phyloP scores from a whole-genome alignment of 441 rosid species.

The Sinapis alba region DNA sequence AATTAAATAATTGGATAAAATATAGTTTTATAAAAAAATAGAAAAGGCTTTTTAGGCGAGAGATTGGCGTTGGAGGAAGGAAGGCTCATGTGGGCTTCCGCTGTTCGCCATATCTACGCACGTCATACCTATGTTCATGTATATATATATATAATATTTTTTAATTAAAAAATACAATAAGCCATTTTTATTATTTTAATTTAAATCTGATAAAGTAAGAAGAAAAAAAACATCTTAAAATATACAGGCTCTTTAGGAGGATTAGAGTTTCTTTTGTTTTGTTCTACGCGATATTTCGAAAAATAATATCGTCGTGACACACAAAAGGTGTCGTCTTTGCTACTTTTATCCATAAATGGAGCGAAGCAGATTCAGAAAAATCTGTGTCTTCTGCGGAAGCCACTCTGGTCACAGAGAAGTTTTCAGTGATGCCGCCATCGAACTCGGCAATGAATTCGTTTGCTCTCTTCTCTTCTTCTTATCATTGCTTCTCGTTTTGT shows the following conservation, averaged over 20 bases:
- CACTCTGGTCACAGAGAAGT: constrained; percentile 75
- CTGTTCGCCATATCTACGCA: constrained; percentile 31
- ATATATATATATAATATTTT: too few relatives aligned
- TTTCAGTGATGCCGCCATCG: constrained; percentile 85
- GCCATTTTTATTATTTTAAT: too few relatives aligned
- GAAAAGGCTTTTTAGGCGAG: constrained; percentile 36
- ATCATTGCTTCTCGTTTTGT: background rate
- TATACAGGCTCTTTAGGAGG: constrained; percentile 5
- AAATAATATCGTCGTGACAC: constrained; percentile 12
- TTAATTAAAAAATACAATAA: too few relatives aligned
- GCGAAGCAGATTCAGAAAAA: background rate
- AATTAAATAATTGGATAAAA: background rate
- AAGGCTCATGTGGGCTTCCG: constrained; percentile 50
- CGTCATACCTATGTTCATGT: constrained; percentile 16
- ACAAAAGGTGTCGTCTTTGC: constrained; percentile 30
- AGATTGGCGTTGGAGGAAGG: constrained; percentile 54
- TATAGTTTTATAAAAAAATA: background rate
- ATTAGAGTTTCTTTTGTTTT: background rate
- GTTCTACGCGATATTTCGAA: background rate
- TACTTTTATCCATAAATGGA: background rate
- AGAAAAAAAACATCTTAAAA: too few relatives aligned
- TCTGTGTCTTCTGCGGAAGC: constrained; percentile 95
- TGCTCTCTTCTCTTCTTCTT: constrained; percentile 20
- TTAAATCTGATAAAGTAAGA: too few relatives aligned
- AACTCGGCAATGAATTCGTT: constrained; percentile 90